A percentile compares a stretch with the other conserved stretches of the same genome.
phyloP scores from a whole-genome alignment of 2,329 filamentous ascomycete genomes.

The Xylaria sp. region DNA sequence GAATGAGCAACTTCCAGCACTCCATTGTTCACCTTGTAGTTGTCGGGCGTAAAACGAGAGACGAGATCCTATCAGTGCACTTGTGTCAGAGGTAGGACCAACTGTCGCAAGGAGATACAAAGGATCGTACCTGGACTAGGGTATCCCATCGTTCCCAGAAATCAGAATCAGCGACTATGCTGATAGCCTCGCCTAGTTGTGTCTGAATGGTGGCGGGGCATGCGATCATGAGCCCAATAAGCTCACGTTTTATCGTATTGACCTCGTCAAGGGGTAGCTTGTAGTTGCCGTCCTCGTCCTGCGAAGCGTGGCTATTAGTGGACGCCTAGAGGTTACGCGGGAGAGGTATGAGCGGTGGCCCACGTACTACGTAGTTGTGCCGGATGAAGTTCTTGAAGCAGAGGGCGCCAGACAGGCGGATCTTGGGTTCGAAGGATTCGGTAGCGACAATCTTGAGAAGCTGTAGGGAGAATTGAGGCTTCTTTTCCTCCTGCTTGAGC shows the following conservation, averaged over 20 bases:
- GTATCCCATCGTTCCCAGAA: constrained; percentile 98
- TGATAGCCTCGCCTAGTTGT: constrained; percentile 95
- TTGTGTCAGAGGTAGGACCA: constrained; percentile 21
- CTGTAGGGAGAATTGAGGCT: constrained; percentile 86
- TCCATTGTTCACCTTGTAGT: constrained; percentile 88
- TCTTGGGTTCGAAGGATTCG: constrained; percentile 76
- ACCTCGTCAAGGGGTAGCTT: constrained; percentile 88
- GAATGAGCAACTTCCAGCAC: constrained; percentile 98
- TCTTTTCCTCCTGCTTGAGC: constrained; percentile 81
- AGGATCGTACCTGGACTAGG: constrained; percentile 80
- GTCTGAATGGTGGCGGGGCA: constrained; percentile 88
- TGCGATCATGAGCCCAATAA: constrained; percentile 96
- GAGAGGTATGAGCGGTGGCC: constrained; percentile 5
- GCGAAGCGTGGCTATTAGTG: constrained; percentile 16
- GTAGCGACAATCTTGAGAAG: constrained; percentile 92
- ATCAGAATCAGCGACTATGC: constrained; percentile 96
- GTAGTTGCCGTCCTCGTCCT: constrained; percentile 94
- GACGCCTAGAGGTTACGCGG: not conserved
- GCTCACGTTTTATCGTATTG: constrained; percentile 88
- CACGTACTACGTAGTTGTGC: constrained; percentile 84
- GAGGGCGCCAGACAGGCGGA: constrained; percentile 86
- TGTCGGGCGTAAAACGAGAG: constrained; percentile 82
- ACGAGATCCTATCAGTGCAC: constrained; percentile 76
- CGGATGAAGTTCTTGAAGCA: constrained; percentile 99
- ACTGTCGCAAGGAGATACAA: not conserved